Base-by-base conservation (phyloP, 1,284 basidiomycete genomes). In the Ustilago hordei region DNA sequence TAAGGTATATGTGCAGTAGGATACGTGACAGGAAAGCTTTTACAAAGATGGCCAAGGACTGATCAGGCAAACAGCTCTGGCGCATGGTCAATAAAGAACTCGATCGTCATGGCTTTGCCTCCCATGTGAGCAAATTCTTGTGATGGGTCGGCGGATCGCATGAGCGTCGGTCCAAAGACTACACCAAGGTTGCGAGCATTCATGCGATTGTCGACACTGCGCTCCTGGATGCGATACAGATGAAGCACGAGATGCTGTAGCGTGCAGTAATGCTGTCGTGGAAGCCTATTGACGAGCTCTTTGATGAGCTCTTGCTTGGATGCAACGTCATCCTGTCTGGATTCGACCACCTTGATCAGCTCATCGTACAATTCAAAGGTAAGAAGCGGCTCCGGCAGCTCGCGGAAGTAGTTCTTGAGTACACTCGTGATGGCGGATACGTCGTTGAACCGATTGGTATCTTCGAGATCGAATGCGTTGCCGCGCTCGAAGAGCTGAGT, bases 61-160 rank as follows among this genome's bases (percentile, higher is more conserved):
- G 4, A 8, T 50, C n/a, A 75, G 31, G 45, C 55, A 23, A 76
- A 76, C 15, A 76, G 61, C 12, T 76, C 64, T 0, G 57, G 73
- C 4, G 73, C 73, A 39, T 76, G 60, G 12, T 76, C 73, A 50
- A 76, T 76, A 28, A 67, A 76, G 58, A 68, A 81, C 38, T 86
- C 81, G 64, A 85, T 89, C 77, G 93, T 92, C 75, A 95, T 90
- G 11, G 95, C 93, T 87, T 96, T 98, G 71, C 94, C 94, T 12
- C 94, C 95, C 94, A 95, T 96, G 85, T 98, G 95, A 73, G 92
- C 93, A 88, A 98, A 98, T 87, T 98, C 96, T 39, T 93, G 91
- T 43, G 90, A 89, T 6, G 93, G 92, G 84, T 96, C 93, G 38
- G 90, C 89, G 1, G 95, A 96, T 70, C 94, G 91, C 91, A 98